Conservation (phyloP, 768 basidiomycete genomes). For the Rhizopogon vesiculosus region DNA sequence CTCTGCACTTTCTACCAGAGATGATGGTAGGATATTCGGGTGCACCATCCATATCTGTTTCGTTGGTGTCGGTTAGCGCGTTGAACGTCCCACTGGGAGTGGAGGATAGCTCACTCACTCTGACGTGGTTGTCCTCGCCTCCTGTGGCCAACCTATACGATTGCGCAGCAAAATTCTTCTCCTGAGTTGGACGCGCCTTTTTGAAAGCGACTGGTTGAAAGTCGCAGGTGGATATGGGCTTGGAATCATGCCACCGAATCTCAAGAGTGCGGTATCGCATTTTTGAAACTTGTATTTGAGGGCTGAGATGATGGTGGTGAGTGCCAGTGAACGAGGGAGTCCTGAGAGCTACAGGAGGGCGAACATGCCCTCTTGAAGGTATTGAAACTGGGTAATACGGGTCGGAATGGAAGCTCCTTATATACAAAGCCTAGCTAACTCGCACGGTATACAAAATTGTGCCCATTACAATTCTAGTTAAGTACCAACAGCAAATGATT, state of each 20-base stretch:
- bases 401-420: constrained; percentile 4
- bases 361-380: not conserved
- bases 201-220: constrained; percentile 85
- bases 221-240: constrained; percentile 95
- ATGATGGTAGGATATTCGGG: constrained; percentile 77
- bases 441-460: not conserved
- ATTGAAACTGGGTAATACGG: not conserved
- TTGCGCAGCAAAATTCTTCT: constrained; percentile 57
- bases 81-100: not conserved
- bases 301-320: not conserved
- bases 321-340: not conserved
- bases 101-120: constrained; percentile 54
- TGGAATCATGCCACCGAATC: constrained; percentile 95
- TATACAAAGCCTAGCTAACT: not conserved
- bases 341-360: not conserved
- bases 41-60: constrained; percentile 89
- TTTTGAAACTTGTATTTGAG: constrained; percentile 2
- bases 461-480: constrained; percentile 12
- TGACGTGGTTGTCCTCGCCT: constrained; percentile 95
- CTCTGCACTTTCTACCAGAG: constrained; percentile 37
- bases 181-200: constrained; percentile 65
- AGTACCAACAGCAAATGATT: constrained; percentile 13
- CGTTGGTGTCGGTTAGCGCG: constrained; percentile 8
- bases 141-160: constrained; percentile 91
- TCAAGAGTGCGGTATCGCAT: constrained; percentile 91